Percentiles rank a stretch among this genome's conserved stretches.
phyloP scores from a whole-genome alignment of 208 protist genomes.

The Acanthamoeba healyi region DNA sequence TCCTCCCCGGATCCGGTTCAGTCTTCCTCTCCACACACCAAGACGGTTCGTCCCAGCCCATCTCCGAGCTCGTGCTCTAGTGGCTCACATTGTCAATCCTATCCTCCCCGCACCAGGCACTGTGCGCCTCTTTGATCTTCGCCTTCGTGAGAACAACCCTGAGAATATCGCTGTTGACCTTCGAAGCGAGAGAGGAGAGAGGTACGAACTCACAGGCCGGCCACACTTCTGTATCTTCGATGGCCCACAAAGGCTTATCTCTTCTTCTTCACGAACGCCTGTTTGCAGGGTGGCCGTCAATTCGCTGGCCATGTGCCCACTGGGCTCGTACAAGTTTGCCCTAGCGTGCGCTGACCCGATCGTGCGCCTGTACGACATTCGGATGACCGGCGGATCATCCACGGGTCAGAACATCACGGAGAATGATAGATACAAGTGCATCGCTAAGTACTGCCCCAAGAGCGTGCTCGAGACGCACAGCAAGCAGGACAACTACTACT shows the following conservation, averaged over 20 bases:
- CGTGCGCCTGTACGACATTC: constrained; percentile 13
- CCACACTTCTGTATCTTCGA: too few species aligned
- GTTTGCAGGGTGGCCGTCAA: neutral
- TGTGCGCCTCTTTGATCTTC: constrained; percentile 60
- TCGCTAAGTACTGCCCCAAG: neutral
- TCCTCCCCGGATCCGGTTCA: constrained; percentile 7
- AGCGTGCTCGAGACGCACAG: neutral
- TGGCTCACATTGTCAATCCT: too few species aligned
- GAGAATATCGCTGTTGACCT: constrained; percentile 49
- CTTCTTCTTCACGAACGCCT: too few species aligned
- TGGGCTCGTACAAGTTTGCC: constrained; percentile 4
- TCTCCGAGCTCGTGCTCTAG: too few species aligned
- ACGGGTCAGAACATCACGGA: neutral
- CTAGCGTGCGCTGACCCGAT: constrained; percentile 9
- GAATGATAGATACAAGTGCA: neutral
- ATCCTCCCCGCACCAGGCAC: neutral
- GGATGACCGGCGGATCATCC: neutral
- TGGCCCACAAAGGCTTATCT: too few species aligned
- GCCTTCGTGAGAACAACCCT: constrained; percentile 1
- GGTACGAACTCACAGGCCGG: too few species aligned
- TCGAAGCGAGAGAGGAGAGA: neutral
- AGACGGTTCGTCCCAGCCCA: neutral
- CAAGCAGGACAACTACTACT: neutral
- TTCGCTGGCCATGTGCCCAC: constrained; percentile 25
- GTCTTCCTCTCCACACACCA: constrained; percentile 65